Evolutionary conservation across 495 filamentous ascomycete species (phyloP), one percentile per base, ranked within the genome.

Genomic region (Penicillium roqueforti): DNA sequence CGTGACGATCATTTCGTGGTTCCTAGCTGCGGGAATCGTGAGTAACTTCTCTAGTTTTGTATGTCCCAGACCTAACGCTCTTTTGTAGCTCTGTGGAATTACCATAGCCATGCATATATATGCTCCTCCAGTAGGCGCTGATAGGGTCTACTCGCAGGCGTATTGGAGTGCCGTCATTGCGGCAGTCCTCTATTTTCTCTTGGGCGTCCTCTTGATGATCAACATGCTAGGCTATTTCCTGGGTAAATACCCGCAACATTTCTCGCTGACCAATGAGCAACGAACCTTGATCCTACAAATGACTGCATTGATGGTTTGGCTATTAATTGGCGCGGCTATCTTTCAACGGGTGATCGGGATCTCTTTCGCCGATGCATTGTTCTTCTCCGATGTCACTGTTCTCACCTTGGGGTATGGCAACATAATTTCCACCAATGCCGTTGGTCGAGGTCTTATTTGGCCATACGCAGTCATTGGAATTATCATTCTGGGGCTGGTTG

Each of bases 381-480:
- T 86, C 61, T 87, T 86, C 61, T 82, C 74, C 56, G 83, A 86
- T 52, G 76, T 87, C 2, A 86, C 83, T 0, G 81, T 86, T 42
- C 68, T 87, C 1, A 86, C 83, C 1, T 72, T 87, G n/a, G 83
- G 83, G 3, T 87, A 84, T 60, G 83, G 83, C 18, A 83, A 87
- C 61, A 70, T 85, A 19, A 70, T 68, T 29, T 65, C 80, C 5
- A 57, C 59, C 0, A 75, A 70, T 5, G 45, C 80, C 39, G 55
- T 79, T 9, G 85, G 82, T 1, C 77, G 84, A 37, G 81, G 81
- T 1, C 73, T 97, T 8, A 70, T 96, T 14, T 84, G 96, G 26
- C 91, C 91, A 0, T 97, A 86, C 58, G 84, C 91, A 0, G 82
- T 96, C 3, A 81, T 91, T 19, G 92, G 92, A 6, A 87, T 96